These are phyloP conservation scores for Yamadazyma laniorum DNA, from an alignment of 805 yeast genomes.

Conservation along the genomic window DNA sequence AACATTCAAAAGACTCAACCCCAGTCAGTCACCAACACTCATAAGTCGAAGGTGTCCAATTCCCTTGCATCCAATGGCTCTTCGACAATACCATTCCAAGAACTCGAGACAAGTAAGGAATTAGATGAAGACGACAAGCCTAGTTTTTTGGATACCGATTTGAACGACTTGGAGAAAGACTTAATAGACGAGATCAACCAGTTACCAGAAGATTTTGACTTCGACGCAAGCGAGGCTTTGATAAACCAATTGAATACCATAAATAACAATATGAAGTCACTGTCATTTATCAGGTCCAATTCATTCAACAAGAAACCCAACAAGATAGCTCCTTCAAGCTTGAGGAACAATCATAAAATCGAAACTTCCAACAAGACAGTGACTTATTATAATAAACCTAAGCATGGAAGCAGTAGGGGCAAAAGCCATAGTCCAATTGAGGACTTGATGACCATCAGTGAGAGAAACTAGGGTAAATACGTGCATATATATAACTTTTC, in stretches of 20 bases:
- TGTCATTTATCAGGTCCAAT: constrained; percentile 29
- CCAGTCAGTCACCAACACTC: background rate
- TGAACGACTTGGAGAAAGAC: constrained; percentile 24
- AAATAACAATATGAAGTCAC: constrained; percentile 4
- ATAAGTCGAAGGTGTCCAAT: background rate
- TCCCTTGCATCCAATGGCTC: background rate
- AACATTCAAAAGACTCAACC: constrained; percentile 12
- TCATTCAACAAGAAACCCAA: constrained; percentile 39
- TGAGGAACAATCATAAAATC: constrained; percentile 27
- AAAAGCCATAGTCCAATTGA: constrained; percentile 2
- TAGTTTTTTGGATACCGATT: constrained; percentile 9
- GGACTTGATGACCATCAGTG: constrained; percentile 8
- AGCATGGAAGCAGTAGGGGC: background rate
- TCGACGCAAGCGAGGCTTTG: constrained; percentile 19
- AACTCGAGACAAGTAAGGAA: background rate
- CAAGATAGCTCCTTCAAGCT: constrained; percentile 21
- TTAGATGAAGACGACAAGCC: constrained; percentile 5
- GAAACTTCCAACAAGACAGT: constrained; percentile 39
- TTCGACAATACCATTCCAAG: background rate
- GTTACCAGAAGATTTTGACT: constrained; percentile 40
- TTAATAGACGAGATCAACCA: constrained; percentile 36
- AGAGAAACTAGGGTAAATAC: constrained; percentile 4
- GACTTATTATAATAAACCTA: constrained; percentile 31
- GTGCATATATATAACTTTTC: too few species aligned
- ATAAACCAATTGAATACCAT: constrained; percentile 20